Evolutionary conservation across 352 stramenopile species (phyloP).

Genomic region (Aphanomyces astaci): DNA sequence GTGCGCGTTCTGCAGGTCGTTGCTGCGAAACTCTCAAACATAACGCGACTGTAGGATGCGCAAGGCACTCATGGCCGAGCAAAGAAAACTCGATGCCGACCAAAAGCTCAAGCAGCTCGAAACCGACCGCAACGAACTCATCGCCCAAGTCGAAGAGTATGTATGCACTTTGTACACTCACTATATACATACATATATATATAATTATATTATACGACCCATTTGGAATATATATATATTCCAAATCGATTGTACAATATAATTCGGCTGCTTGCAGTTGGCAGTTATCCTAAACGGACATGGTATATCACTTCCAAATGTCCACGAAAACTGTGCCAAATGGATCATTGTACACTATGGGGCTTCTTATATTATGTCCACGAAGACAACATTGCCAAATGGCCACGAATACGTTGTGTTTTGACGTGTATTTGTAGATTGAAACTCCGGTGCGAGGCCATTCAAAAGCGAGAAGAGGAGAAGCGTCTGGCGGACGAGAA

Average conservation of each 20-base stretch:
- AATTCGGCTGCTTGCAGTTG: too few relatives aligned
- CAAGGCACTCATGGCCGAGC: conserved; percentile 89
- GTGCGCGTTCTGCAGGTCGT: neutral
- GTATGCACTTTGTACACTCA: too few relatives aligned
- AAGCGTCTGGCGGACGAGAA: conserved; percentile 66
- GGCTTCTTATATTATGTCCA: too few relatives aligned
- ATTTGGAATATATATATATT: too few relatives aligned
- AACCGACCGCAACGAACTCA: conserved; percentile 69
- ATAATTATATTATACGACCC: too few relatives aligned
- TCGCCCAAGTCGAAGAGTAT: conserved; percentile 65
- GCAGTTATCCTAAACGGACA: too few relatives aligned
- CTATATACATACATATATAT: too few relatives aligned
- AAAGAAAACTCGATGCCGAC: conserved; percentile 85
- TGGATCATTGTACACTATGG: too few relatives aligned
- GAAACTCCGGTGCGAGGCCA: conserved; percentile 45
- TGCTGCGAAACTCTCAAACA: neutral
- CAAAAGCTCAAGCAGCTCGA: conserved; percentile 75
- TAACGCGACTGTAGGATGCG: conserved; percentile 42
- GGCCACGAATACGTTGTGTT: neutral
- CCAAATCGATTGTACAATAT: too few relatives aligned
- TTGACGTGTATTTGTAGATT: conserved; percentile 20
- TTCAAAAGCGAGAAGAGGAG: conserved; percentile 54
- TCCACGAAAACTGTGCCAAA: too few relatives aligned
- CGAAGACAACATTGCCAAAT: too few relatives aligned
- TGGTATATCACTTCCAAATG: too few relatives aligned